These are phyloP conservation scores for Calonectria hawksworthii DNA, from an alignment of 2,329 filamentous ascomycete species.

Conservation along the genomic window DNA sequence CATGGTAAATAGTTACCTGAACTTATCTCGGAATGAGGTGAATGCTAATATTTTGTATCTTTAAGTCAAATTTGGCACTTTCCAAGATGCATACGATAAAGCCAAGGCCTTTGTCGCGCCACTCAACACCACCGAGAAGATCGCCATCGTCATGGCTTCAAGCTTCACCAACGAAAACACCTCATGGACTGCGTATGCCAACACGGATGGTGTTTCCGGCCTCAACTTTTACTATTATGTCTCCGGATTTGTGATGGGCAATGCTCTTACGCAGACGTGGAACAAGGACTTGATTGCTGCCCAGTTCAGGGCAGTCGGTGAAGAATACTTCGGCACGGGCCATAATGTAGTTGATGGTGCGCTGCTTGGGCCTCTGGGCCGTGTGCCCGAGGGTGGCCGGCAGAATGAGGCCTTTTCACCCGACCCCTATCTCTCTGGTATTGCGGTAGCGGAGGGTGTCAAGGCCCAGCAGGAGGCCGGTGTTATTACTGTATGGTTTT, in stretches of 20 bases:
- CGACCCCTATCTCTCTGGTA: conserved; percentile 85
- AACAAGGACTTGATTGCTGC: background rate
- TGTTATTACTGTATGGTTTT: background rate
- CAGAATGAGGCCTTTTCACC: conserved; percentile 93
- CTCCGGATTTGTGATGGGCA: conserved; percentile 2
- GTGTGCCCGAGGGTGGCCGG: conserved; percentile 71
- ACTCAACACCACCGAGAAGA: conserved; percentile 13
- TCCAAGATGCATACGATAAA: background rate
- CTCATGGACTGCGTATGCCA: background rate
- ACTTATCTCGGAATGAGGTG: background rate
- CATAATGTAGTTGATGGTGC: conserved; percentile 5
- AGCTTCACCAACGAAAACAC: background rate
- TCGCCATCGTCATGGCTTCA: conserved; percentile 1
- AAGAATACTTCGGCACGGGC: background rate
- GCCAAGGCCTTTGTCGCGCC: conserved; percentile 3
- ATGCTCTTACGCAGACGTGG: background rate
- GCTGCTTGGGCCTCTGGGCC: background rate
- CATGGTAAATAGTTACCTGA: background rate
- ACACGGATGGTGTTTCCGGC: conserved; percentile 10
- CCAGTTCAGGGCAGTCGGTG: conserved; percentile 8
- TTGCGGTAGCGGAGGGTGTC: conserved; percentile 83
- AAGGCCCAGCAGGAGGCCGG: conserved; percentile 71
- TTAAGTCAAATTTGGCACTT: background rate
- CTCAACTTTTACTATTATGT: conserved; percentile 11
- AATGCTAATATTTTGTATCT: background rate